Percentiles rank a stretch among this genome's conserved stretches.
Conservation (phyloP, 768 basidiomycete genomes). For the Pleurotus citrinopileatus region DNA sequence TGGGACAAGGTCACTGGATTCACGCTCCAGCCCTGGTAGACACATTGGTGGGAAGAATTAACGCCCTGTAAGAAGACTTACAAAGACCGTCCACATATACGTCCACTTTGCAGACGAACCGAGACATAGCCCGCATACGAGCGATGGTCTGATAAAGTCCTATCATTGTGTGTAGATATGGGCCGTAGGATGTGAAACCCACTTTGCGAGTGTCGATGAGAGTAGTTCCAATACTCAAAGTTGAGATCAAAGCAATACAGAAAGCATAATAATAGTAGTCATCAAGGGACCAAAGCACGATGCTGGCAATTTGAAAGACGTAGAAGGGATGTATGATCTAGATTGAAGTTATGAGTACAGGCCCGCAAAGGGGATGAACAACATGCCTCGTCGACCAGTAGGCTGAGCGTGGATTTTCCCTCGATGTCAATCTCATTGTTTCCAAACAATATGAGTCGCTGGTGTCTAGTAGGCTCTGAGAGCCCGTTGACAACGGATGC, state of each 20-base stretch:
- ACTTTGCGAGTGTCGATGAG: slow-evolving; percentile 92
- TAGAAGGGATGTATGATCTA: slow-evolving; percentile 96
- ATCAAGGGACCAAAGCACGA: slow-evolving; percentile 91
- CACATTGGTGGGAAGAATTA: neutral
- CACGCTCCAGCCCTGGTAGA: slow-evolving; percentile 58
- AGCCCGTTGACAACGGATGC: slow-evolving; percentile 66
- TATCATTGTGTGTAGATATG: slow-evolving; percentile 10
- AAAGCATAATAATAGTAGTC: slow-evolving; percentile 98
- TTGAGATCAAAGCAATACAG: slow-evolving; percentile 90
- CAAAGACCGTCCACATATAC: slow-evolving; percentile 71
- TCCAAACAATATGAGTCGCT: slow-evolving; percentile 77
- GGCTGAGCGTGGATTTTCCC: slow-evolving; percentile 72
- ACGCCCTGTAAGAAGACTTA: slow-evolving; percentile 32
- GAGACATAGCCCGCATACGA: slow-evolving; percentile 95
- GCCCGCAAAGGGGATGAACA: too few relatives aligned
- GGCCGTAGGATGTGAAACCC: slow-evolving; percentile 13
- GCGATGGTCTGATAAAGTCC: slow-evolving; percentile 66
- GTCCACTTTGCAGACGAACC: slow-evolving; percentile 75
- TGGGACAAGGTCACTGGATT: slow-evolving; percentile 81
- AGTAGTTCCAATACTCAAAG: slow-evolving; percentile 80
- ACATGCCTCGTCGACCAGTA: slow-evolving; percentile 87
- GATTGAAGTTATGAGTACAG: too few relatives aligned
- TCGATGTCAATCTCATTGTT: slow-evolving; percentile 87
- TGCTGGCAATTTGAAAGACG: slow-evolving; percentile 95
- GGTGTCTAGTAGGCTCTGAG: slow-evolving; percentile 46